Percentiles rank a stretch among this genome's conserved stretches.
These are phyloP conservation scores for Calonectria pseudoturangicola DNA, from an alignment of 2,329 filamentous ascomycete genomes.

Conservation along the genomic window DNA sequence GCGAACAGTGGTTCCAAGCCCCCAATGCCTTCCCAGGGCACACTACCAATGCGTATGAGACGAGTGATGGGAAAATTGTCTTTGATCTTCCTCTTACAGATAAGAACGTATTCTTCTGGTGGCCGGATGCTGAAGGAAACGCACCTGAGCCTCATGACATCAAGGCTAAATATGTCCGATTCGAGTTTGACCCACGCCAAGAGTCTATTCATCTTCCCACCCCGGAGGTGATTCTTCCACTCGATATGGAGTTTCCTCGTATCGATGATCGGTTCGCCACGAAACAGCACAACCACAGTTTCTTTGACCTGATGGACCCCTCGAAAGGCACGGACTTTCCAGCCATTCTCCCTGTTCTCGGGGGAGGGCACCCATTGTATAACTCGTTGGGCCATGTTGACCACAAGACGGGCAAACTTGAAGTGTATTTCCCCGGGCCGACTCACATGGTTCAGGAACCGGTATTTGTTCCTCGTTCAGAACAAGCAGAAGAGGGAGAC, in stretches of 20 bases:
- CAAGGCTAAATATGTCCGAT: constrained; percentile 9
- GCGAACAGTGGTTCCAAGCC: constrained; percentile 29
- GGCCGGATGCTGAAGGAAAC: constrained; percentile 6
- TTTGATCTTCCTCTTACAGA: constrained; percentile 31
- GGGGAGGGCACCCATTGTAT: constrained; percentile 8
- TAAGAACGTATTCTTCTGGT: constrained; percentile 37
- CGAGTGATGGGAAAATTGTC: constrained; percentile 14
- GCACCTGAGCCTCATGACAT: neutral
- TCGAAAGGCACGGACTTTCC: neutral
- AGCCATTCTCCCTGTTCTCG: constrained; percentile 12
- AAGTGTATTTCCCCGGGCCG: constrained; percentile 23
- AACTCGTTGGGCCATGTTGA: constrained; percentile 31
- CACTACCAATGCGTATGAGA: constrained; percentile 36
- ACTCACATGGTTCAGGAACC: constrained; percentile 35
- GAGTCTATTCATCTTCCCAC: constrained; percentile 7
- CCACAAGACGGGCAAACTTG: constrained; percentile 17
- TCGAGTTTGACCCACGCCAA: neutral
- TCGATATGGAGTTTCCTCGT: constrained; percentile 13
- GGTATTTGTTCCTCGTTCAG: constrained; percentile 31
- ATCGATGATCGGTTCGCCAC: neutral
- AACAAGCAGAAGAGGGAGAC: constrained; percentile 27
- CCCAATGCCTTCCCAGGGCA: constrained; percentile 36
- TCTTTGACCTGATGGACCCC: constrained; percentile 7
- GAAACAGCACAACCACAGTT: constrained; percentile 19
- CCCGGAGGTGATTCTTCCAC: neutral